Base-by-base conservation (phyloP, 2,329 filamentous ascomycete species). In the Keithomyces neogunnii region DNA sequence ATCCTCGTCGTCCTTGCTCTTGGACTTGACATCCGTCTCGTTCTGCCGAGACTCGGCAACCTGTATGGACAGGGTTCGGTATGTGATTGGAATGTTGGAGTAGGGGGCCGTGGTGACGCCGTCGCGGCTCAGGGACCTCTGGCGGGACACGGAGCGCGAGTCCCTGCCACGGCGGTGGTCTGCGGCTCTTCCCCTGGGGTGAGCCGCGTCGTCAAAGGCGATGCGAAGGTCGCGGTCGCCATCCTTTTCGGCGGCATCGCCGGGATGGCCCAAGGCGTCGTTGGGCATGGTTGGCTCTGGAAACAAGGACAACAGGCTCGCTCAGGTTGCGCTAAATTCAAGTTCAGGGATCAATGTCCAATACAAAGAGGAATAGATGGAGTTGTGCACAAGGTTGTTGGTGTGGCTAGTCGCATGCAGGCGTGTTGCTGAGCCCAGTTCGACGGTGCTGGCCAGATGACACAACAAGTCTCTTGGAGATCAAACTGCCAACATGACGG, bases 21-120 rank as follows among this genome's bases (percentile, higher is more conserved):
- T 50, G 1, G 53, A 56, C 35, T 63, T 66, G 30, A 51, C 9
- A 29, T 61, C 60, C 4, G 55, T 49, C 5, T 66, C 64, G 39
- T 59, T 55, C 38, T 62, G 55, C 33, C 64, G 67, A 44, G 66
- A 67, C 58, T 71, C 68, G 52, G 64, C 63, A 5, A 69, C 66
- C 9, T 70, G 66, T 50, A 70, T 69, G 44, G 68, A 71, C 4
- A 71, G 56, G 13, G 67, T 70, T n/a, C 68, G 67, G 52, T 71
- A 71, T 51, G 68, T 65, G 49, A 72, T 72, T 39, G 65, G 69
- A 3, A 68, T 59, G 31, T 66, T 69, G 1, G 63, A 62, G 55
- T 68, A 68, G 1, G 66, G 66, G 4, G 65, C 64, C 1, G 63
- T 52, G 8, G 67, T 55, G 13, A 62, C 62, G 62, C 31, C 62